phyloP scores from a whole-genome alignment of 106 monocot species.

The Triglochin maritima region DNA sequence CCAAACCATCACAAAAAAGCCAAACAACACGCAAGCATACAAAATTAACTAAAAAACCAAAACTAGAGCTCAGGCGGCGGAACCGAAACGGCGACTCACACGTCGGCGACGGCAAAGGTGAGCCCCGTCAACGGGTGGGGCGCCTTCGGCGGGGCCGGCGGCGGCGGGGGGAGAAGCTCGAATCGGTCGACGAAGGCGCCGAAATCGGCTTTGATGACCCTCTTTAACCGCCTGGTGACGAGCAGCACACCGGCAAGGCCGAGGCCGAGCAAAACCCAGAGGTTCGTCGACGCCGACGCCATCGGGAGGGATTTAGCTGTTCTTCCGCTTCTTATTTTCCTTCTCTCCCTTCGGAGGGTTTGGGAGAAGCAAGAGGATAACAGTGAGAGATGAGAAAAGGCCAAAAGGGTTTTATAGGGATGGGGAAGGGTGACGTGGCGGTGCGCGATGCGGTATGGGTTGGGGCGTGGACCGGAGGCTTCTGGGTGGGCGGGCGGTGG shows the following conservation, averaged over 20 bases:
- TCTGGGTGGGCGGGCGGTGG: too few species aligned
- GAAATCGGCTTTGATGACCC: slow-evolving; percentile 49
- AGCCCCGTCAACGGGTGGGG: slow-evolving; percentile 77
- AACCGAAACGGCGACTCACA: slow-evolving; percentile 26
- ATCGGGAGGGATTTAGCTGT: background rate
- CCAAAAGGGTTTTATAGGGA: background rate
- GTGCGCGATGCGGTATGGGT: background rate
- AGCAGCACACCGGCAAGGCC: slow-evolving; percentile 76
- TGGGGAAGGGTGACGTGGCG: background rate
- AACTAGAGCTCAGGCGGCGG: background rate
- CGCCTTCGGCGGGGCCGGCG: slow-evolving; percentile 80
- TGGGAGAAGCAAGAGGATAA: background rate
- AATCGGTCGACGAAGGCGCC: slow-evolving; percentile 82
- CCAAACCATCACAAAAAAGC: background rate
- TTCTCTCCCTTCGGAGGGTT: background rate
- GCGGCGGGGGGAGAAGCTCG: slow-evolving; percentile 92
- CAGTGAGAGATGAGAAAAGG: background rate
- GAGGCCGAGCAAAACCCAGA: slow-evolving; percentile 76
- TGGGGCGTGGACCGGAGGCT: too few species aligned
- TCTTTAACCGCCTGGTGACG: slow-evolving; percentile 41
- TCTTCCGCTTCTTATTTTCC: too few species aligned
- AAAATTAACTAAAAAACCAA: background rate
- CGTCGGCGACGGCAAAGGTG: slow-evolving; percentile 81
- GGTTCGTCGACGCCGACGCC: slow-evolving; percentile 32
- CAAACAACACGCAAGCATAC: background rate